A percentile compares a stretch with the other conserved stretches of the same genome.
Evolutionary conservation across 306 rosid species (phyloP).

Genomic region (Vigna angularis): DNA sequence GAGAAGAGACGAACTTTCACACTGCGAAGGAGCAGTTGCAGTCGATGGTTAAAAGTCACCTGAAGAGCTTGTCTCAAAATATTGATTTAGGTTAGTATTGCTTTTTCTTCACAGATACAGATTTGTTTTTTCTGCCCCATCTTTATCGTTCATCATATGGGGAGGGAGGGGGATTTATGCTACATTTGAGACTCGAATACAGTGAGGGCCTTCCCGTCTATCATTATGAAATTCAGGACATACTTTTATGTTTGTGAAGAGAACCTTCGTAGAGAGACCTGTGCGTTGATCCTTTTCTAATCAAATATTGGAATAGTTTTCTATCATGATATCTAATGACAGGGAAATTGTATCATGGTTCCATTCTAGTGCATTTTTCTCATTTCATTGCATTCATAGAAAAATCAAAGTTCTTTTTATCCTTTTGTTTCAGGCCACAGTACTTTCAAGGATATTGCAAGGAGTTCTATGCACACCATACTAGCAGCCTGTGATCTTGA

Average conservation of each 20-base stretch:
- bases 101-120: constrained; percentile 26
- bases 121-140: not conserved
- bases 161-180: constrained; percentile 13
- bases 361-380: constrained; percentile 10
- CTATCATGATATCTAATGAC: constrained; percentile 27
- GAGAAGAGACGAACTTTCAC: constrained; percentile 57
- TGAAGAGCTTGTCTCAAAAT: constrained; percentile 63
- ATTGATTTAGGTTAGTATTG: constrained; percentile 60
- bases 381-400: constrained; percentile 27
- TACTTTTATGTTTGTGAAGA: constrained; percentile 31
- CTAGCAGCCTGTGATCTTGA: constrained; percentile 83
- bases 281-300: constrained; percentile 16
- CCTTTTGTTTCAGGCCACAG: constrained; percentile 59
- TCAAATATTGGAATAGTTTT: constrained; percentile 37
- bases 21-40: constrained; percentile 73
- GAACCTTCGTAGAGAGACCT: constrained; percentile 29
- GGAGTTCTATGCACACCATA: constrained; percentile 66
- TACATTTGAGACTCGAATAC: constrained; percentile 16
- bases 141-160: constrained; percentile 33
- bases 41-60: constrained; percentile 66
- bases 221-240: constrained; percentile 23
- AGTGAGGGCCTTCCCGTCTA: not conserved
- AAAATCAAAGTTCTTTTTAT: constrained; percentile 33
- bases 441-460: constrained; percentile 60
- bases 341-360: constrained; percentile 38